Evolutionary conservation across 192 early-diverging fungal genomes (phyloP).

Genomic region (Coemansia sp.): DNA sequence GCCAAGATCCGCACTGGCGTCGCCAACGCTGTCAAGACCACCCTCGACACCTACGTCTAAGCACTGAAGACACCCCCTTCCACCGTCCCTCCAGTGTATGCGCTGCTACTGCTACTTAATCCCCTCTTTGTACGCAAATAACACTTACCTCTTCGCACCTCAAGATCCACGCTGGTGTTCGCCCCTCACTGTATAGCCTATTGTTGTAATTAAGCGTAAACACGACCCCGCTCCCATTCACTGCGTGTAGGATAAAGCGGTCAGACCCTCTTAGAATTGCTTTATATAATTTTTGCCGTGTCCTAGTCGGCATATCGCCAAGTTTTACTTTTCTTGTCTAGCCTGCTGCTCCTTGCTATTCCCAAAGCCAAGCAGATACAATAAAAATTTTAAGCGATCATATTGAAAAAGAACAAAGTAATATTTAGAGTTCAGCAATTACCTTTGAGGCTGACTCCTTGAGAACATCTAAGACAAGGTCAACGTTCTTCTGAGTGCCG

Average conservation of each 20-base stretch:
- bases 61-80: constrained; percentile 5
- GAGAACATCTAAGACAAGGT: constrained; percentile 19
- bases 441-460: constrained; percentile 13
- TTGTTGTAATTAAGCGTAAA: constrained; percentile 2
- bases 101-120: not conserved
- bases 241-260: constrained; percentile 14
- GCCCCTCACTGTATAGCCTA: constrained; percentile 8
- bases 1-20: constrained; percentile 57
- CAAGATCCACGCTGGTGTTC: constrained; percentile 8
- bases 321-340: not conserved
- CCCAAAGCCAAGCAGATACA: not conserved
- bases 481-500: constrained; percentile 23
- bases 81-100: constrained; percentile 9
- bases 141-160: not conserved
- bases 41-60: constrained; percentile 59
- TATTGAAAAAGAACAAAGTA: constrained; percentile 7
- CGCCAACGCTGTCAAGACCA: constrained; percentile 58
- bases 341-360: not conserved
- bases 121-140: constrained; percentile 2
- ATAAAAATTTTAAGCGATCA: not conserved
- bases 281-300: not conserved
- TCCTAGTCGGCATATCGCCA: not conserved
- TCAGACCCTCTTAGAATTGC: not conserved
- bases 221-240: constrained; percentile 5
- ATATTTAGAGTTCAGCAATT: constrained; percentile 6